phyloP scores from a whole-genome alignment of 345 rosid species.

The Bruguiera sexangula region DNA sequence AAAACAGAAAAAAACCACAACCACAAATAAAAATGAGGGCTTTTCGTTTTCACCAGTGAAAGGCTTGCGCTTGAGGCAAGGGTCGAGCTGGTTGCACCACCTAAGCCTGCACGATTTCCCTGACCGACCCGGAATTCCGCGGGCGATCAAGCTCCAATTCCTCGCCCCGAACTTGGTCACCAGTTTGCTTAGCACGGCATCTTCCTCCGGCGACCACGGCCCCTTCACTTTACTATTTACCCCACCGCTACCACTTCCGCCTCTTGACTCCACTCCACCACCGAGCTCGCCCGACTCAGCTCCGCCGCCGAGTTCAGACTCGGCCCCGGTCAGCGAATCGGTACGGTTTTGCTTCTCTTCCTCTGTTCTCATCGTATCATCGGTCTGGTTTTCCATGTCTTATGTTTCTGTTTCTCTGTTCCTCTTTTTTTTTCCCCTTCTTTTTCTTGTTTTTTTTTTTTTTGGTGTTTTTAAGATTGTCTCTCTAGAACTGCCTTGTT shows the following conservation, averaged over 20 bases:
- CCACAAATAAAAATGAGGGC: background rate
- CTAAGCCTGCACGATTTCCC: conserved; percentile 82
- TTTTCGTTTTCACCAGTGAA: conserved; percentile 49
- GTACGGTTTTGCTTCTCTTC: conserved; percentile 21
- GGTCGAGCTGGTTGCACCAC: conserved; percentile 92
- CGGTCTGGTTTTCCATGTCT: conserved; percentile 13
- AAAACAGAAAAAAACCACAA: background rate
- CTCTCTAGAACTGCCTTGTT: conserved; percentile 13
- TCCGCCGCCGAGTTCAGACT: conserved; percentile 20
- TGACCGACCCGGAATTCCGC: conserved; percentile 77
- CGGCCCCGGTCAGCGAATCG: conserved; percentile 25
- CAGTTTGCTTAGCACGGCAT: conserved; percentile 51
- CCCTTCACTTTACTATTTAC: conserved; percentile 59
- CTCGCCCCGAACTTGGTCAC: conserved; percentile 67
- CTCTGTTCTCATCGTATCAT: conserved; percentile 24
- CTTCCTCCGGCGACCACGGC: conserved; percentile 87
- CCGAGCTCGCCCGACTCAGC: conserved; percentile 15
- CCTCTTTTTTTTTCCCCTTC: background rate
- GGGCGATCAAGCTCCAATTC: conserved; percentile 84
- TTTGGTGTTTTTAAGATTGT: background rate
- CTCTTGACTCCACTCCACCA: conserved; percentile 8
- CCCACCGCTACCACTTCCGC: conserved; percentile 21
- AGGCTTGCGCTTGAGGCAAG: conserved; percentile 74
- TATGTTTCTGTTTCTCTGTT: too few relatives aligned
- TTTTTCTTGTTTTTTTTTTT: background rate